Evolutionary conservation across 345 rosid genomes (phyloP).

Genomic region (Eucalyptus grandis): DNA sequence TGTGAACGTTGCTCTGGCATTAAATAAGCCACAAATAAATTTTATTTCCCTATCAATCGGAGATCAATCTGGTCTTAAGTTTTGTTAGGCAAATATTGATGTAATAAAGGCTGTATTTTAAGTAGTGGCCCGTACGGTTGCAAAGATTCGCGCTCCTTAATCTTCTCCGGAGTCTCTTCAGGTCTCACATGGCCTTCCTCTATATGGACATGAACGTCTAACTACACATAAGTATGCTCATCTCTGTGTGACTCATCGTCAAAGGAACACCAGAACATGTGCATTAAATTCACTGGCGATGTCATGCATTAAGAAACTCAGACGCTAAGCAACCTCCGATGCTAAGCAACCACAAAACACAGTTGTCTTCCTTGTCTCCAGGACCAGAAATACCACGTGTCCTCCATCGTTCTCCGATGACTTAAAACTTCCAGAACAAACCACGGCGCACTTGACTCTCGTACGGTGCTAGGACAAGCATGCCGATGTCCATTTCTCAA

Average conservation of each 20-base stretch:
- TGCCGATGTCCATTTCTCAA: background rate
- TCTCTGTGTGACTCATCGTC: background rate
- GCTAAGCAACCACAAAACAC: background rate
- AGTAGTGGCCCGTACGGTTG: background rate
- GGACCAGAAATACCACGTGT: background rate
- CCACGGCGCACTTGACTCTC: background rate
- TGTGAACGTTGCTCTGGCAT: background rate
- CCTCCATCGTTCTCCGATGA: background rate
- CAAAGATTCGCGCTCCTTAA: background rate
- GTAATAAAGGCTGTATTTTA: background rate
- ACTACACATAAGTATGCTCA: background rate
- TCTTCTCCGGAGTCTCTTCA: background rate
- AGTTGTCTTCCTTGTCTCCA: background rate
- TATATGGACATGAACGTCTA: background rate
- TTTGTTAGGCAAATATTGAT: background rate
- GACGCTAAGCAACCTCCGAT: background rate
- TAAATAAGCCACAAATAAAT: background rate
- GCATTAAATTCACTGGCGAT: background rate
- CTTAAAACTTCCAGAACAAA: background rate
- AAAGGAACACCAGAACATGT: background rate
- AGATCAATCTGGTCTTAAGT: background rate
- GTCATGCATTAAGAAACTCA: background rate
- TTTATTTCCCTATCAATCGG: background rate
- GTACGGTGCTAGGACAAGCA: background rate
- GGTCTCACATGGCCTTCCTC: background rate